Conservation (phyloP, 1,284 basidiomycete genomes). For the Rhodotorula sp. region DNA sequence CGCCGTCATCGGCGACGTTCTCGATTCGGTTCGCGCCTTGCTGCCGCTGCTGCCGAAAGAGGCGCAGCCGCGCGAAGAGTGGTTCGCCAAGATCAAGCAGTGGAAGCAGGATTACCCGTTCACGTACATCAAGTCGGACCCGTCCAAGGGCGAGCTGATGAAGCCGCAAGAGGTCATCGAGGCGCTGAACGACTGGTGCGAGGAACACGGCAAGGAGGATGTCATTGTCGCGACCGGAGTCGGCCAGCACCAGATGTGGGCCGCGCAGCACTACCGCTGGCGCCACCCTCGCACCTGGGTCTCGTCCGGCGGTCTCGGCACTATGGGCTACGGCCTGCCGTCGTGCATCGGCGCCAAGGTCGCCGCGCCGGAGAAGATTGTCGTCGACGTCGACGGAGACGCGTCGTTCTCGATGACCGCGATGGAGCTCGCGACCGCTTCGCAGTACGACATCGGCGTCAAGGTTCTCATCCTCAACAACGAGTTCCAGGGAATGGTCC, state of each 20-base stretch:
- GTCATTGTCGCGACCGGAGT: constrained; percentile 90
- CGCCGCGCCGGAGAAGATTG: constrained; percentile 86
- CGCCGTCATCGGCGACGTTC: constrained; percentile 90
- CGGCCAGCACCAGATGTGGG: constrained; percentile 99
- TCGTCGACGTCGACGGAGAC: constrained; percentile 95
- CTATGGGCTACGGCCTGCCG: constrained; percentile 97
- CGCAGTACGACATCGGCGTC: constrained; percentile 87
- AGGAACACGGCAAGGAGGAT: constrained; percentile 77
- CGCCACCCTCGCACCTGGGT: constrained; percentile 81
- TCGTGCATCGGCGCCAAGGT: constrained; percentile 95
- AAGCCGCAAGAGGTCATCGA: constrained; percentile 97
- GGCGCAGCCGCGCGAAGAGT: constrained; percentile 62
- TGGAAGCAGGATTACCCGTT: constrained; percentile 94
- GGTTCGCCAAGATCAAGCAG: constrained; percentile 74
- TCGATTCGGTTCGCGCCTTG: constrained; percentile 73
- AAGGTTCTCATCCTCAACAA: constrained; percentile 67
- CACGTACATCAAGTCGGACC: constrained; percentile 68
- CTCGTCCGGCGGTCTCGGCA: constrained; percentile 94
- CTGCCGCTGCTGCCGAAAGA: constrained; percentile 69
- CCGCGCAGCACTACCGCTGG: constrained; percentile 93
- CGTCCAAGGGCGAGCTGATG: constrained; percentile 62
- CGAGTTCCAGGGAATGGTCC: constrained; percentile 97
- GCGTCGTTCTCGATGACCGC: constrained; percentile 99
- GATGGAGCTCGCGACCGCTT: constrained; percentile 95
- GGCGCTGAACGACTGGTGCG: constrained; percentile 68